Evolutionary conservation across 805 yeast species (phyloP), one percentile per base, ranked within the genome.

Genomic region (Ogataea glucozyma): DNA sequence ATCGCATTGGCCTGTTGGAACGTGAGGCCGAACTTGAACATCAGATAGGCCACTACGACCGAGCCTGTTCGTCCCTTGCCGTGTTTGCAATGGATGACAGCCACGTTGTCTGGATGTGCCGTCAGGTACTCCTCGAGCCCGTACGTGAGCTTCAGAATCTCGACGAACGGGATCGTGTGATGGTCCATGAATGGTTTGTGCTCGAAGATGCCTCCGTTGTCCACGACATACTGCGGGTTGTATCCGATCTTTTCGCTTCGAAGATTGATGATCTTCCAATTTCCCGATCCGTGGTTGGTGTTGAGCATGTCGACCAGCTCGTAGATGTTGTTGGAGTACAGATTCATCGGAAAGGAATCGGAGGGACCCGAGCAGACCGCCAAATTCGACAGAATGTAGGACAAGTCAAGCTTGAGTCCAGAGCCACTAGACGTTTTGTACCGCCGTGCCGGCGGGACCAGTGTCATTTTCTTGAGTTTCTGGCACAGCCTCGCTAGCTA

Each of bases 1-100:
- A 70, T 44, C 0, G 60, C 61, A 31, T 76, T 68, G 1, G 89
- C 86, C 14, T 67, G 71, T 2, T 65, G 61, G 11, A 73, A 66
- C 0, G 70, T 47, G 41, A 69, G 41, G 2, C 35, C 37, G 2
- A 64, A 59, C 38, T 63, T 58, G 39, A 69, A 71, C 77, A 89
- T 82, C 48, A 90, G 61, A 56, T 79, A 85, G 0, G 89, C 87
- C 46, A 86, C 78, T 6, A 77, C 76, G 1, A 88, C 64, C 1
- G 89, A 73, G 0, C 98, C 97, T 0, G 96, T 83, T 20, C 98
- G 69, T 0, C 98, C 98, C 62, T 88, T 89, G 0, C 98, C 98
- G 50, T 87, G 86, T 56, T 85, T 81, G 60, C 98, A 91, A 59
- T 91, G 97, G 6, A 91, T 61, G 0, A 86, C 89, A 2, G 84